phyloP scores from a whole-genome alignment of 2,329 filamentous ascomycete genomes.

The Trichoderma afroharzianum region DNA sequence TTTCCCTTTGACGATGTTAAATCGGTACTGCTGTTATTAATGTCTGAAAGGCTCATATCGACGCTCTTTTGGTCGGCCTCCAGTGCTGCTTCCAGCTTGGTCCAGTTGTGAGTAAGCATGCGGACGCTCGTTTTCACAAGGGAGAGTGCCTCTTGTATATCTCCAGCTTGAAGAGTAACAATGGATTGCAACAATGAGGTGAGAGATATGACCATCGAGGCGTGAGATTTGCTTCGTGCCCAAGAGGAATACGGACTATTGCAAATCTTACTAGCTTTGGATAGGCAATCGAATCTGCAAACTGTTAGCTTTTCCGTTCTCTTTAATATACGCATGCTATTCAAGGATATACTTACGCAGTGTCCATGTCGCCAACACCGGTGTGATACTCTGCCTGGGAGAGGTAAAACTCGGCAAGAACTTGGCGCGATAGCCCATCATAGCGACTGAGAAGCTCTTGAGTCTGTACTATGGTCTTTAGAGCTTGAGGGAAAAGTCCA shows the following conservation, averaged over 20 bases:
- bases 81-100: constrained; percentile 41
- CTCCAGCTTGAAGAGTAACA: constrained; percentile 60
- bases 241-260: constrained; percentile 29
- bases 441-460: constrained; percentile 44
- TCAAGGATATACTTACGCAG: constrained; percentile 44
- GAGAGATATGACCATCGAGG: constrained; percentile 30
- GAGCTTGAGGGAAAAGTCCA: constrained; percentile 50
- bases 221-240: constrained; percentile 34
- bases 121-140: constrained; percentile 57
- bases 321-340: not conserved
- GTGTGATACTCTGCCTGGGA: constrained; percentile 72
- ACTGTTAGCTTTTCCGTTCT: not conserved
- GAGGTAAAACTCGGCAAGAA: constrained; percentile 57
- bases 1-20: constrained; percentile 22
- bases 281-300: constrained; percentile 30
- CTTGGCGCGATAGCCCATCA: constrained; percentile 37
- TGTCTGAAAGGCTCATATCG: constrained; percentile 29
- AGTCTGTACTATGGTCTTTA: constrained; percentile 54
- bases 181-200: constrained; percentile 57
- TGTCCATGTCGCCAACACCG: constrained; percentile 60
- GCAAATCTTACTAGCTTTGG: constrained; percentile 39
- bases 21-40: constrained; percentile 28
- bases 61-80: constrained; percentile 23
- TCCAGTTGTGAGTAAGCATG: constrained; percentile 54
- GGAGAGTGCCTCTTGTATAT: constrained; percentile 54